These are phyloP conservation scores for Pinus albicaulis DNA, from an alignment of 75 land plant genomes.

Conservation along the genomic window DNA sequence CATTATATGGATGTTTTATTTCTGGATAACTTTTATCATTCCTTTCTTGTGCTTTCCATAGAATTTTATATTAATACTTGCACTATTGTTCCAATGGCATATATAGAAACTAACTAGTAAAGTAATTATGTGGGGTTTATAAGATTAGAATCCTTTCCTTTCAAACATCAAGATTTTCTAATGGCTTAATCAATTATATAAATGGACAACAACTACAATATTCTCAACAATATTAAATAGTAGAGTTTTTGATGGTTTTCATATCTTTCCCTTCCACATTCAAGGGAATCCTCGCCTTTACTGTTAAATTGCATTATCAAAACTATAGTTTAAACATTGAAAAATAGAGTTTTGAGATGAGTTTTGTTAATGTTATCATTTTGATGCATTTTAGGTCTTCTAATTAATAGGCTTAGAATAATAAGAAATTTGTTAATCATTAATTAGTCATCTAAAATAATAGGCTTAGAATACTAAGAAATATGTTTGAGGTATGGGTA, in stretches of 20 bases:
- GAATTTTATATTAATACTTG: not conserved
- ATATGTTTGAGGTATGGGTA: too few species aligned
- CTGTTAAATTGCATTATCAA: not conserved
- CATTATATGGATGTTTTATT: constrained; percentile 68
- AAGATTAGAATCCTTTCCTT: not conserved
- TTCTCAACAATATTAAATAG: not conserved
- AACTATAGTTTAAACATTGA: not conserved
- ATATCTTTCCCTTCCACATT: not conserved
- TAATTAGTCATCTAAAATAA: too few species aligned
- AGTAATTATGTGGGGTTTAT: not conserved
- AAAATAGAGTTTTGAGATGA: not conserved
- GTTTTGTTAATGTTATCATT: not conserved
- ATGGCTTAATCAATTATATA: not conserved
- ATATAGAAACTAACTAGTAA: not conserved
- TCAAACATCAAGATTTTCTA: too few species aligned
- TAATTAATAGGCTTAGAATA: too few species aligned
- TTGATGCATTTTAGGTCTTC: too few species aligned
- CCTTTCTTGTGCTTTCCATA: not conserved
- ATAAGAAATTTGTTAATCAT: too few species aligned
- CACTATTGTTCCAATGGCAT: not conserved
- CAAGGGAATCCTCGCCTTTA: not conserved
- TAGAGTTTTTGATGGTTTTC: not conserved
- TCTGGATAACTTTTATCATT: constrained; percentile 26
- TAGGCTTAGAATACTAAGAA: too few species aligned
- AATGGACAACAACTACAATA: not conserved